Evolutionary conservation across 345 rosid species (phyloP).

Genomic region (thale cress (Arabidopsis thaliana)): DNA sequence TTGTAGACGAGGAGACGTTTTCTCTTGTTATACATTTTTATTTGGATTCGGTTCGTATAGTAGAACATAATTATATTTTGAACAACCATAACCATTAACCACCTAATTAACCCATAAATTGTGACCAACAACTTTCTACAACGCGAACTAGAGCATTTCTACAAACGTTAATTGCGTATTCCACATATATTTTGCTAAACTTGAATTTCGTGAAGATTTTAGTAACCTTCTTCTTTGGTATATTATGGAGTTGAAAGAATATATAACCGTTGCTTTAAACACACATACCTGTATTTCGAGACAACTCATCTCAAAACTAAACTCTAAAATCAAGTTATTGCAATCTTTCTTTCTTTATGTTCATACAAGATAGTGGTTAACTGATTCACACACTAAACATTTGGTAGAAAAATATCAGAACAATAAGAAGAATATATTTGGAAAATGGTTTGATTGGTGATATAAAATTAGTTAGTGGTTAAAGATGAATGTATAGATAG

Average conservation of each 20-base stretch:
- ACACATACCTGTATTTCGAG: neutral
- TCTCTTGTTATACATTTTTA: neutral
- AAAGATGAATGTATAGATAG: neutral
- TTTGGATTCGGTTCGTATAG: neutral
- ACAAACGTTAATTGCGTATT: neutral
- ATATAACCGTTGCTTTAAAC: neutral
- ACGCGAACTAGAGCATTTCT: neutral
- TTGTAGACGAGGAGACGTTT: constrained; percentile 34
- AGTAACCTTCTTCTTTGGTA: neutral
- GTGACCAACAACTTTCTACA: constrained; percentile 30
- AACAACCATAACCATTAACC: neutral
- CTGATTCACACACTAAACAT: neutral
- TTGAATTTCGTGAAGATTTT: neutral
- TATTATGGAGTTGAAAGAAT: neutral
- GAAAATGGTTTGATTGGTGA: neutral
- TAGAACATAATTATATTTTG: constrained; percentile 4
- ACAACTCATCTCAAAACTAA: neutral
- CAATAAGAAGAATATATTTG: neutral
- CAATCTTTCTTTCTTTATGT: neutral
- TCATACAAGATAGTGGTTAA: neutral
- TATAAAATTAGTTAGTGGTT: neutral
- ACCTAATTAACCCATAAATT: constrained; percentile 36
- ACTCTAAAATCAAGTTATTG: neutral
- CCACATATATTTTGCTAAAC: neutral
- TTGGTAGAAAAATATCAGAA: neutral